Base-by-base conservation (phyloP, 768 basidiomycete species). In the Phylloporus scabripes region DNA sequence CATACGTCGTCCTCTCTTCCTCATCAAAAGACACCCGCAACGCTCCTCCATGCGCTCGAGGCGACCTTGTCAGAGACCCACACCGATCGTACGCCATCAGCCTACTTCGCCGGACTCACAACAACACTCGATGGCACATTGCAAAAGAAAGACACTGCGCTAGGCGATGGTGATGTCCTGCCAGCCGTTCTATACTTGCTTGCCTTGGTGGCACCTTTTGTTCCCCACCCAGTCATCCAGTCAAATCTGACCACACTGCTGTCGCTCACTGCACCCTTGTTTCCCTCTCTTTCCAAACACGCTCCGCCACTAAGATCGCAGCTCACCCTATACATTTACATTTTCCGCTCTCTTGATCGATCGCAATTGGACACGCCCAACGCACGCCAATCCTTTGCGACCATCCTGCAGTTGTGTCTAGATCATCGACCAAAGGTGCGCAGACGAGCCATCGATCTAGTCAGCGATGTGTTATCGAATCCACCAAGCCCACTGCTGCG, bases 341-440 rank as follows among this genome's bases (percentile, higher is more conserved):
- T 96, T 15, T 74, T 94, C 51, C 74, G 71, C 49, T 71, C 83
- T n/a, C 73, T 93, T 15, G 88, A 93, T 54, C 71, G 80, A 23
- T 71, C 82, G 0, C 82, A 87, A 39, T 72, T 96, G 47, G 85
- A 89, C 29, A 69, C 66, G 2, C 80, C 76, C 49, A 77, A 75
- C 42, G 75, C 89, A 42, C 83, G 88, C 33, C 89, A 94, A 64
- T 76, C 84, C 3, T 97, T 93, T 74, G 85, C 87, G 38, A 84
- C 88, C 32, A 73, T 96, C 46, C 71, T 98, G 36, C 85, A 89
- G 42, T 71, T 96, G 41, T 84, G 81, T 57, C 74, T 92, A 38
- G 96, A 99, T 70, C 78, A 84, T 4, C 74, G 96, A 44, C 96
- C 96, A 17, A 97, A 98, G 72, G 92, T 99, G 45, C 82, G 96